A percentile compares a stretch with the other conserved stretches of the same genome.
phyloP scores from a whole-genome alignment of 345 rosid species.

The Firmiana major region DNA sequence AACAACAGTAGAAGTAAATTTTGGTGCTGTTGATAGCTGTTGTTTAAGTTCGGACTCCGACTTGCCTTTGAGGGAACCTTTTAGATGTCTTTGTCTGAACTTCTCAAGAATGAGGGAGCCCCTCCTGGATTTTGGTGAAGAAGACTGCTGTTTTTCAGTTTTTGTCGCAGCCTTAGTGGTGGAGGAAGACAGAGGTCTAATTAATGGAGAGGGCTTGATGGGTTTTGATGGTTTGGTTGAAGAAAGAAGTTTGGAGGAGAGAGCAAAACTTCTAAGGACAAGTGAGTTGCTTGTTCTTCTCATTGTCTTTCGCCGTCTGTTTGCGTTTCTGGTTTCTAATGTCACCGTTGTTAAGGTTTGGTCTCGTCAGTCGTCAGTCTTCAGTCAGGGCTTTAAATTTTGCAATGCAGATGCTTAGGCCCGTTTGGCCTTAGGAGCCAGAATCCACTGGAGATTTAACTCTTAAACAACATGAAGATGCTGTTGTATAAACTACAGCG shows the following conservation, averaged over 20 bases:
- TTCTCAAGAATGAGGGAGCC: conserved; percentile 36
- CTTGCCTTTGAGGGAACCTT: conserved; percentile 29
- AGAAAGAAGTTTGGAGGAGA: conserved; percentile 2
- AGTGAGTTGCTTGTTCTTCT: conserved; percentile 9
- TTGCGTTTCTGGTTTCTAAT: too few relatives aligned
- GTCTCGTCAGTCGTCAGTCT: too few relatives aligned
- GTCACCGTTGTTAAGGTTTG: too few relatives aligned
- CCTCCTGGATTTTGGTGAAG: conserved; percentile 13
- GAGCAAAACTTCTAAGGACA: background rate
- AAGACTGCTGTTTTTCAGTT: background rate
- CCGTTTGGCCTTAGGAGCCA: too few relatives aligned
- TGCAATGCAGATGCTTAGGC: too few relatives aligned
- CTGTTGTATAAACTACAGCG: too few relatives aligned
- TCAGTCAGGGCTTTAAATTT: too few relatives aligned
- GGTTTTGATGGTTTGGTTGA: conserved; percentile 10
- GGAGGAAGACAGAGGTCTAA: conserved; percentile 18
- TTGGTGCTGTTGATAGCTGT: background rate
- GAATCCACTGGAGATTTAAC: too few relatives aligned
- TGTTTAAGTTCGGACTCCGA: conserved; percentile 10
- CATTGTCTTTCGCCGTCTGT: too few relatives aligned
- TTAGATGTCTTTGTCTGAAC: conserved; percentile 44
- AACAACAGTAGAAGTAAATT: background rate
- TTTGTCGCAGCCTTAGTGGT: background rate
- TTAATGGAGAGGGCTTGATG: background rate
- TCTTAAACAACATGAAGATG: too few relatives aligned